Conservation (phyloP, 2,329 filamentous ascomycete species). For the Dothidotthia symphoricarpi region DNA sequence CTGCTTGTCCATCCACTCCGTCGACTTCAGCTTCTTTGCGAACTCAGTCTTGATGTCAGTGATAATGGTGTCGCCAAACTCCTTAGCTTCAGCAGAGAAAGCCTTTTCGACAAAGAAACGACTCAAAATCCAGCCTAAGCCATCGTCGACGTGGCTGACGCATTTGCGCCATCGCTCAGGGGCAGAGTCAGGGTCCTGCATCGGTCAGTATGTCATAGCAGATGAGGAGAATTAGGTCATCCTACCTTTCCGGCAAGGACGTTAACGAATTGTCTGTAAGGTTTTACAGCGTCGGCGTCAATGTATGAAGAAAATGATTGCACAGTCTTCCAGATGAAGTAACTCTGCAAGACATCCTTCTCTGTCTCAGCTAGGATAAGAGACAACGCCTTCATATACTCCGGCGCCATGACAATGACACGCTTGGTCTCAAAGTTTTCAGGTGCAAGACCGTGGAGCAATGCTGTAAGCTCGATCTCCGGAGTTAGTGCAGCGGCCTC, state of each 20-base stretch:
- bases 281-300: conserved; percentile 59
- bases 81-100: conserved; percentile 65
- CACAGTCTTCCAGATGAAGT: conserved; percentile 64
- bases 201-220: conserved; percentile 12
- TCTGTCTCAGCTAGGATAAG: conserved; percentile 55
- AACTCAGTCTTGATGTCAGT: conserved; percentile 68
- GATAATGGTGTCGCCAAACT: conserved; percentile 68
- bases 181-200: conserved; percentile 56
- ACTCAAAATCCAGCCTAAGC: conserved; percentile 66
- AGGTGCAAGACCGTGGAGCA: conserved; percentile 56
- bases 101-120: conserved; percentile 69
- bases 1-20: conserved; percentile 64
- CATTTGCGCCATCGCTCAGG: conserved; percentile 68
- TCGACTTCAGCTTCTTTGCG: conserved; percentile 57
- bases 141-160: conserved; percentile 56
- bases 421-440: conserved; percentile 51
- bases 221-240: neutral
- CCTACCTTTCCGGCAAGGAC: conserved; percentile 55
- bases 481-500: conserved; percentile 58
- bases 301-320: conserved; percentile 54
- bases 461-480: conserved; percentile 53
- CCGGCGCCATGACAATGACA: conserved; percentile 60
- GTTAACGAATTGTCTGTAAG: conserved; percentile 61
- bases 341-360: conserved; percentile 59
- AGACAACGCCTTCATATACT: conserved; percentile 60